Evolutionary conservation across 2,329 filamentous ascomycete species (phyloP), one percentile per base, ranked within the genome.

Genomic region (Diaporthe citriasiana): DNA sequence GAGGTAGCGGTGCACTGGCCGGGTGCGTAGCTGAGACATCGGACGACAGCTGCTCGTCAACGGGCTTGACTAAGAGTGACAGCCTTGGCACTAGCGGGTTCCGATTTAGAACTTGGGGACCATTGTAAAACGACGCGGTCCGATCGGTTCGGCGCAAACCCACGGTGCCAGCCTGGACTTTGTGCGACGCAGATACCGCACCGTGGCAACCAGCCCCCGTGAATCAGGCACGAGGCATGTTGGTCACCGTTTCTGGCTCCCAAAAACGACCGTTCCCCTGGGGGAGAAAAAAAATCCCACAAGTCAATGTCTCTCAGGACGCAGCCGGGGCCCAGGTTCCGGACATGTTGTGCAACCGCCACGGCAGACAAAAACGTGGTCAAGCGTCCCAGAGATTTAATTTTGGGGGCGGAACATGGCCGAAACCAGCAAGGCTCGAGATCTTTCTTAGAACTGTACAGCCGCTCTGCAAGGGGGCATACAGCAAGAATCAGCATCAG

Each of bases 301-400:
- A 25, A 25, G 25, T 10, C 69, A 50, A n/a, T 63, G 40, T 40
- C 33, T 50, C 45, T 63, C 33, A 63, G 9, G 42, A 42, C 42
- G 8, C 63, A 68, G 63, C 63, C 63, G 63, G 63, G 56, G 30
- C 13, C 17, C 69, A 71, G 56, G 17, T 60, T 33, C 69, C 69
- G 45, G 47, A 38, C 33, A 71, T 63, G 69, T 51, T 25, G 69
- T 71, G 69, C 69, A 33, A 71, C 69, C 56, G 53, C 56, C 42
- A 60, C 55, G 69, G 69, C 69, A 71, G n/a, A 57, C 45, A 30
- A 71, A 63, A 71, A 71, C 56, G 56, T 71, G 69, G 69, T 38
- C 69, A 63, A 60, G 38, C 55, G 55, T 50, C 35, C 33, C 53
- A 63, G 33, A 47, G 56, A 33, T 40, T 59, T 59, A 53, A 42